Base-by-base conservation (phyloP, 768 basidiomycete genomes). In the Leccinum subtestaceum region DNA sequence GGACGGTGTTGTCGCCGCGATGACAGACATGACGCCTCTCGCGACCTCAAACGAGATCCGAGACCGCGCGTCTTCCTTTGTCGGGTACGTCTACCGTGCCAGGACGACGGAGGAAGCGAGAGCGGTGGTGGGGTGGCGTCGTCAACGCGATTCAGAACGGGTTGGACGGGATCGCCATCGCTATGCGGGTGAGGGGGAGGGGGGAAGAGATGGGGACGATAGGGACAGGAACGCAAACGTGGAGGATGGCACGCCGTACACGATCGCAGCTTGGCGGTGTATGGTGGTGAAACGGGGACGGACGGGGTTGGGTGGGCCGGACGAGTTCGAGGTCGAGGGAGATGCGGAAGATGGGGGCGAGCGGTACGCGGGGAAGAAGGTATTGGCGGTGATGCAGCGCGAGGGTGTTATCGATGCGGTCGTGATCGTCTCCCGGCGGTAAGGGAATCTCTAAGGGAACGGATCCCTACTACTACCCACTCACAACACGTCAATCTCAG, bases 381-480 rank as follows among this genome's bases (percentile, higher is more conserved):
- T 91, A 29, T 69, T 89, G 62, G 83, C 80, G 63, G 81, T 84
- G 12, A 88, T 95, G 87, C 80, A 84, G 65, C 75, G 77, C n/a
- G 79, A 84, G 60, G 86, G 84, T 2, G 78, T 86, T 17, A 79
- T 93, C 27, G 92, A 94, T 69, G 89, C 87, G 9, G 88, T 88
- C 4, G 86, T 93, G 11, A 79, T 93, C 60, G 88, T 93, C 40
- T 87, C 83, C 72, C 83, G 92, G 58, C 90, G 91, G 89, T 91
- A 17, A 48, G 58, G 2, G 4, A 6, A 4, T 36, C 25, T 11
- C 32, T 32, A 12, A 2, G 11, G 12, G 38, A 40, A 40, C 17
- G 17, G 8, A 40, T n/a, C 38, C 1, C 6, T 36, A 15, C 34
- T 29, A 29, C 13, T 29, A 29, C 13, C 34, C 31, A 15, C 43